Conservation (phyloP, 2,329 filamentous ascomycete species). For the Sarocladium strictum region DNA sequence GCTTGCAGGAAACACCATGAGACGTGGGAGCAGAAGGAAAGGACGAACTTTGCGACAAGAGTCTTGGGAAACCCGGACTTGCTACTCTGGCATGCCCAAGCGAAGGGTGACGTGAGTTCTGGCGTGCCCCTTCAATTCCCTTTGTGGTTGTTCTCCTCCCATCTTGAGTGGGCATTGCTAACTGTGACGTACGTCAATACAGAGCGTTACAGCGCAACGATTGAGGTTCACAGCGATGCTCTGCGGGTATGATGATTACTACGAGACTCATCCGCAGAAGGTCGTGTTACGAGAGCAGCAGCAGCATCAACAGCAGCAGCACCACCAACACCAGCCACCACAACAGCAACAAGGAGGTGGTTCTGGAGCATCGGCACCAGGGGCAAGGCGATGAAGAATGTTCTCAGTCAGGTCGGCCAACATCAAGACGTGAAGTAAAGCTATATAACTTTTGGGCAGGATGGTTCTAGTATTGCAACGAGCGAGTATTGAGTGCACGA, state of each 20-base stretch:
- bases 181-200: background rate
- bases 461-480: background rate
- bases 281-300: slow-evolving; percentile 7
- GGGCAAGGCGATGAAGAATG: background rate
- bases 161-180: background rate
- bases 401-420: too few species aligned
- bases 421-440: too few species aligned
- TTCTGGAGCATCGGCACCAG: background rate
- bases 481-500: too few species aligned
- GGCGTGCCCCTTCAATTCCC: background rate
- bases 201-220: slow-evolving; percentile 52
- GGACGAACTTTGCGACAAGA: slow-evolving; percentile 42
- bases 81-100: slow-evolving; percentile 53
- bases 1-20: slow-evolving; percentile 21
- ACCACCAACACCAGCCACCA: slow-evolving; percentile 11
- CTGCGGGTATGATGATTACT: slow-evolving; percentile 28
- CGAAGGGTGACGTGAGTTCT: slow-evolving; percentile 45
- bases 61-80: slow-evolving; percentile 53
- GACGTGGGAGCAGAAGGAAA: slow-evolving; percentile 35
- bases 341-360: too few species aligned
- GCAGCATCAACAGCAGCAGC: slow-evolving; percentile 12
- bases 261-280: slow-evolving; percentile 11
- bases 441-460: too few species aligned
- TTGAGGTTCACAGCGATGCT: slow-evolving; percentile 51
- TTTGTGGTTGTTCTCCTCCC: background rate